phyloP scores from a whole-genome alignment of 176 grass and related monocot species.

The Panicum miliaceum region DNA sequence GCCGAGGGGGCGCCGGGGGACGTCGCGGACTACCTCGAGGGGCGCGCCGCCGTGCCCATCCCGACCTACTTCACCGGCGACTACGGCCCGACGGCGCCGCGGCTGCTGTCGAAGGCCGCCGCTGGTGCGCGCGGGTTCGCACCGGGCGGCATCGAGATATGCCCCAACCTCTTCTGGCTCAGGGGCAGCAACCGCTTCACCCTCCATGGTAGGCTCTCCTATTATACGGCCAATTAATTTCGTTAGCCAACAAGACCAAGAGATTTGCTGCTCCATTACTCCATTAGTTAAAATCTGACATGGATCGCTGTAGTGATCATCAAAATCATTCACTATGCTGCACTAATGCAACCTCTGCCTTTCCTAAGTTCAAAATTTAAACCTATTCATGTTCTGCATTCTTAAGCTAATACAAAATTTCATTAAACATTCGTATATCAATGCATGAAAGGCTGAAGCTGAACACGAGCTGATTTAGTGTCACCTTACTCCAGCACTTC shows the following conservation, averaged over 20 bases:
- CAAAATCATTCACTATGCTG: not conserved
- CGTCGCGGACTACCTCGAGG: slow-evolving; percentile 73
- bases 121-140: slow-evolving; percentile 48
- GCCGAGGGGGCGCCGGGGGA: slow-evolving; percentile 49
- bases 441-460: not conserved
- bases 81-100: slow-evolving; percentile 61
- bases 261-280: not conserved
- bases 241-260: not conserved
- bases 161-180: slow-evolving; percentile 91
- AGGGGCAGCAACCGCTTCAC: slow-evolving; percentile 82
- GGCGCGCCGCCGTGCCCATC: slow-evolving; percentile 71
- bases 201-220: slow-evolving; percentile 56
- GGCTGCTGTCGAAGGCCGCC: slow-evolving; percentile 64
- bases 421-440: not conserved
- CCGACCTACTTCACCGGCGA: slow-evolving; percentile 96
- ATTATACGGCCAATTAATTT: slow-evolving; percentile 12
- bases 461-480: not conserved
- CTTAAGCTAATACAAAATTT: not conserved
- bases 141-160: slow-evolving; percentile 72
- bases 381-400: not conserved
- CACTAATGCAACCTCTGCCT: not conserved
- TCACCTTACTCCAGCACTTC: not conserved
- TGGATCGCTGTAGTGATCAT: not conserved
- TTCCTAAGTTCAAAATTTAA: not conserved
- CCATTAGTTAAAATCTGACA: not conserved